phyloP scores from a whole-genome alignment of 2,329 filamentous ascomycete genomes.

The Sporothrix luriei region DNA sequence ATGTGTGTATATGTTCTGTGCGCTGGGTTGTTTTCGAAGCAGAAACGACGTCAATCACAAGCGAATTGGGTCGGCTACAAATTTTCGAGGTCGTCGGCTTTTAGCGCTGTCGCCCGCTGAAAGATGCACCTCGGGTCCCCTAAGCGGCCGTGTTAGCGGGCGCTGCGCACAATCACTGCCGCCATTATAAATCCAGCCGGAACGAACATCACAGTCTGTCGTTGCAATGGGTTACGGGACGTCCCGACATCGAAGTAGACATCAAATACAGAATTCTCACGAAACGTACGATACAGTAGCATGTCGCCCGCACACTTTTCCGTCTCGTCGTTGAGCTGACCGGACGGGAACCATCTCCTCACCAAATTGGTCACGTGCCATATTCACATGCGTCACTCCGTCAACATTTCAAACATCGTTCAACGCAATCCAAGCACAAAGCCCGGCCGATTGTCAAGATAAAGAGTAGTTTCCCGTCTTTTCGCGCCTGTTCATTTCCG shows the following conservation, averaged over 20 bases:
- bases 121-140: neutral
- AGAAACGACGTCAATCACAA: conserved; percentile 7
- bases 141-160: conserved; percentile 5
- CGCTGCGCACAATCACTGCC: conserved; percentile 2
- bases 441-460: neutral
- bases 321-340: neutral
- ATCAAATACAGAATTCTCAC: no score
- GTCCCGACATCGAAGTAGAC: no score
- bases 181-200: conserved; percentile 20
- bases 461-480: conserved; percentile 23
- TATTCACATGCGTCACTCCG: neutral
- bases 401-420: neutral
- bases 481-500: conserved; percentile 29
- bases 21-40: neutral
- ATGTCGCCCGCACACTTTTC: no score
- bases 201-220: no score
- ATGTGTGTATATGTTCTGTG: neutral
- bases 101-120: conserved; percentile 18
- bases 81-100: conserved; percentile 23
- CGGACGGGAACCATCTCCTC: neutral
- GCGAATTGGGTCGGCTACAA: neutral
- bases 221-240: no score
- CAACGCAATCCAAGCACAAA: neutral
- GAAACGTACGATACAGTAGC: no score
- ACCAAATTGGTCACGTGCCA: neutral